Percentiles rank a stretch among this genome's conserved stretches.
Conservation (phyloP, 2,329 filamentous ascomycete species). For the Pseudovirgaria hyperparasitica region DNA sequence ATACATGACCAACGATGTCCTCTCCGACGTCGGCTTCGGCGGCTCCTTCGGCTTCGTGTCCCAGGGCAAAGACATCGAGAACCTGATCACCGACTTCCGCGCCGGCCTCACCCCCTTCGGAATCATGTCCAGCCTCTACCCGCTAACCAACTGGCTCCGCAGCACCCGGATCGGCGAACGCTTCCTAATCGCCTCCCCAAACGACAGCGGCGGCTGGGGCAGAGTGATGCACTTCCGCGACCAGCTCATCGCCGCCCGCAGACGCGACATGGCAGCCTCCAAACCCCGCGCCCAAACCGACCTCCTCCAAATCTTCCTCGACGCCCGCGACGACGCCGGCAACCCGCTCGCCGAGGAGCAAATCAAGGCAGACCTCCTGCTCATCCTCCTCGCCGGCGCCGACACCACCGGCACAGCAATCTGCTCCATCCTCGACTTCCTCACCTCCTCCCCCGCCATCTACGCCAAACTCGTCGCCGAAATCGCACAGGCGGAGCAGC, state of each 20-base stretch:
- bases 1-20: constrained; percentile 41
- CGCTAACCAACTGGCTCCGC: constrained; percentile 43
- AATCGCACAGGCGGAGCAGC: constrained; percentile 24
- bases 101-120: constrained; percentile 39
- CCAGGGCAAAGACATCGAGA: constrained; percentile 38
- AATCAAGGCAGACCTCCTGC: constrained; percentile 40
- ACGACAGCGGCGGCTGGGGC: constrained; percentile 42
- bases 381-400: constrained; percentile 39
- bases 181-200: constrained; percentile 40
- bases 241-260: constrained; percentile 35
- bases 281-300: constrained; percentile 35
- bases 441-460: constrained; percentile 26
- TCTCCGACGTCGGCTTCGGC: constrained; percentile 44
- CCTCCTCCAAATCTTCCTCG: constrained; percentile 38
- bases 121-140: constrained; percentile 38
- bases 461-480: constrained; percentile 36
- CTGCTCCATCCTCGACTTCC: constrained; percentile 33
- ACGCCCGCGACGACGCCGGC: constrained; percentile 24
- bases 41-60: constrained; percentile 44
- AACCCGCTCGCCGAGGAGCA: constrained; percentile 36
- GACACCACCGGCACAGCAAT: constrained; percentile 41
- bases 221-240: constrained; percentile 46
- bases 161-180: constrained; percentile 37
- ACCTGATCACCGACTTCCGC: constrained; percentile 42
- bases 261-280: constrained; percentile 34